A percentile compares a stretch with the other conserved stretches of the same genome.
Evolutionary conservation across 768 basidiomycete species (phyloP).

Genomic region (Amanita molliuscula): DNA sequence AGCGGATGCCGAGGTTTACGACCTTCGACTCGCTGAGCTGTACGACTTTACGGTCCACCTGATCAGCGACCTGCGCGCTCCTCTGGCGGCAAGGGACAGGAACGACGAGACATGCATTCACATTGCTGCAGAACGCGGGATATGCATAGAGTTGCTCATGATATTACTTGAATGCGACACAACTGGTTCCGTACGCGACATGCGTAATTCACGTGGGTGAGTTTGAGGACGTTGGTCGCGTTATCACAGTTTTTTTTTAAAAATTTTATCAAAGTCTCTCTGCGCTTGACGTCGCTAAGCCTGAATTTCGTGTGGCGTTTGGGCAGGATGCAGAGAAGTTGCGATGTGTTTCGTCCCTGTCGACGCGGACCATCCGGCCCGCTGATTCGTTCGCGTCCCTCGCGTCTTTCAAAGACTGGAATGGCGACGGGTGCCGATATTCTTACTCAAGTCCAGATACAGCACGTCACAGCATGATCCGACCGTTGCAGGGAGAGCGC

Average conservation of each 20-base stretch:
- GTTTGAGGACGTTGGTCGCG: conserved; percentile 15
- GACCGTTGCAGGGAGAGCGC: neutral
- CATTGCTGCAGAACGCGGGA: conserved; percentile 67
- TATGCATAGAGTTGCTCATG: conserved; percentile 49
- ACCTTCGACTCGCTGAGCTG: conserved; percentile 25
- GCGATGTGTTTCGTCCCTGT: conserved; percentile 45
- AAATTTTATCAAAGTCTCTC: conserved; percentile 36
- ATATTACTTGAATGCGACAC: conserved; percentile 59
- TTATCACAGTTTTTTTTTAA: neutral
- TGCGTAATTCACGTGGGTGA: conserved; percentile 66
- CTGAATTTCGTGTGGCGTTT: conserved; percentile 57
- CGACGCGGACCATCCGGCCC: conserved; percentile 43
- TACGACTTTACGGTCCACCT: conserved; percentile 58
- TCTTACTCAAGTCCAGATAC: neutral
- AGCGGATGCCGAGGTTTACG: conserved; percentile 16
- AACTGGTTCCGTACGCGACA: conserved; percentile 39
- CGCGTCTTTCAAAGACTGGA: conserved; percentile 31
- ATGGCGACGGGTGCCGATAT: neutral
- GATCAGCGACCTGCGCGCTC: conserved; percentile 58
- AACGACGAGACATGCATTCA: conserved; percentile 73
- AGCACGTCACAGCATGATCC: neutral
- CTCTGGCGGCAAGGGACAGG: conserved; percentile 54
- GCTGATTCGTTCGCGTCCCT: conserved; percentile 40
- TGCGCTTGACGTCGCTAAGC: conserved; percentile 55
- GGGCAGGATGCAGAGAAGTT: conserved; percentile 34